These are phyloP conservation scores for Manihot esculenta DNA, from an alignment of 441 rosid genomes.

Conservation along the genomic window DNA sequence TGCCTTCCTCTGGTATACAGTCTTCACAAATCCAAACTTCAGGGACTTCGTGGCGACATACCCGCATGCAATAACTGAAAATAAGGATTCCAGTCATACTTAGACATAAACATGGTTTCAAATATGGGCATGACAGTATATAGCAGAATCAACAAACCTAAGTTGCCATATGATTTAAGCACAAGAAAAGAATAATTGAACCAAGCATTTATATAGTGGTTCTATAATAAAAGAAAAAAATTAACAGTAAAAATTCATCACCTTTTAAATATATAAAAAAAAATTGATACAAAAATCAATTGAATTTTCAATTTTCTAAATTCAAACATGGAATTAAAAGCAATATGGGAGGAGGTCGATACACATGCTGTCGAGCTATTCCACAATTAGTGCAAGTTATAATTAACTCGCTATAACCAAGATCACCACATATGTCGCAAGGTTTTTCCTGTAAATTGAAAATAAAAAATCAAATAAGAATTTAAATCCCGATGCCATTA, in stretches of 20 bases:
- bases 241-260: too few relatives aligned
- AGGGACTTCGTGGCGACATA: background rate
- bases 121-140: background rate
- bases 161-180: background rate
- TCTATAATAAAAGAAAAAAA: too few relatives aligned
- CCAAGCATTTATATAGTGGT: background rate
- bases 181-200: background rate
- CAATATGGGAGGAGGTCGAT: slow-evolving; percentile 7
- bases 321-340: background rate
- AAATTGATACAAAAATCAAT: too few relatives aligned
- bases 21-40: slow-evolving; percentile 49
- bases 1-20: slow-evolving; percentile 24
- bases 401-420: slow-evolving; percentile 11
- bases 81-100: background rate
- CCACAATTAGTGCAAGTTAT: slow-evolving; percentile 29
- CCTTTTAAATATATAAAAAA: too few relatives aligned
- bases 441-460: slow-evolving; percentile 12
- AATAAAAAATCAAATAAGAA: background rate
- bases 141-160: slow-evolving; percentile 5
- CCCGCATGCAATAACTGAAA: slow-evolving; percentile 49
- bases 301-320: too few relatives aligned
- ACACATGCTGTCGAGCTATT: slow-evolving; percentile 25
- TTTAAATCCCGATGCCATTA: background rate
- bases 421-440: slow-evolving; percentile 31
- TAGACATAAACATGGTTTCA: slow-evolving; percentile 1